Evolutionary conservation across 768 basidiomycete genomes (phyloP).

Genomic region (Amylocystis lapponica): DNA sequence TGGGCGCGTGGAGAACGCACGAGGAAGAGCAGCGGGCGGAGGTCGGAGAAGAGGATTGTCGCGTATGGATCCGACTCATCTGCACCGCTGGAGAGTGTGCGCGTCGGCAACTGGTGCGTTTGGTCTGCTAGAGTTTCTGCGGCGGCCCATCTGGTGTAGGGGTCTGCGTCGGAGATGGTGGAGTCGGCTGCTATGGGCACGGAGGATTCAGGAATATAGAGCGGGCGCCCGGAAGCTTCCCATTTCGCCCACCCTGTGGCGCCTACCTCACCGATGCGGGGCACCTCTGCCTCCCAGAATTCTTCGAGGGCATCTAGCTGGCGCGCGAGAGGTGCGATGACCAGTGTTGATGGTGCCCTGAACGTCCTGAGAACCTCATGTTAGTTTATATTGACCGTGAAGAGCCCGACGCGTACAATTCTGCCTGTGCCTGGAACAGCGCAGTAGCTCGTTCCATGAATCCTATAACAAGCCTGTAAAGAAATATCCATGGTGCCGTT

Average conservation of each 20-base stretch:
- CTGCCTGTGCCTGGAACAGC: conserved; percentile 79
- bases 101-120: conserved; percentile 40
- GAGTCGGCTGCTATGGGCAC: conserved; percentile 7
- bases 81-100: conserved; percentile 44
- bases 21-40: conserved; percentile 48
- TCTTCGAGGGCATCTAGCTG: conserved; percentile 62
- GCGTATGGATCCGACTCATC: conserved; percentile 68
- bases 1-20: conserved; percentile 41
- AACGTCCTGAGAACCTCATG: conserved; percentile 43
- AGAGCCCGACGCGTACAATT: conserved; percentile 50
- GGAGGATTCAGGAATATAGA: conserved; percentile 15
- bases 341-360: conserved; percentile 43
- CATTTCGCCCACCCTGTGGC: conserved; percentile 69
- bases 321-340: conserved; percentile 35
- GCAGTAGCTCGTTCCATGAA: conserved; percentile 70
- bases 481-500: neutral
- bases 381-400: neutral
- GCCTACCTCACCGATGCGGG: conserved; percentile 64
- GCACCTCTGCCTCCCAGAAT: conserved; percentile 80
- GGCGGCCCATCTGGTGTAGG: conserved; percentile 60
- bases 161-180: conserved; percentile 40
- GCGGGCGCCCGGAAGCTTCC: conserved; percentile 42
- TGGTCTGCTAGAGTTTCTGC: conserved; percentile 50
- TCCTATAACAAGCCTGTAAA: conserved; percentile 34
- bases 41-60: conserved; percentile 67